Evolutionary conservation across 805 yeast species (phyloP), one percentile per base, ranked within the genome.

Genomic region (Starmerella kuoi): DNA sequence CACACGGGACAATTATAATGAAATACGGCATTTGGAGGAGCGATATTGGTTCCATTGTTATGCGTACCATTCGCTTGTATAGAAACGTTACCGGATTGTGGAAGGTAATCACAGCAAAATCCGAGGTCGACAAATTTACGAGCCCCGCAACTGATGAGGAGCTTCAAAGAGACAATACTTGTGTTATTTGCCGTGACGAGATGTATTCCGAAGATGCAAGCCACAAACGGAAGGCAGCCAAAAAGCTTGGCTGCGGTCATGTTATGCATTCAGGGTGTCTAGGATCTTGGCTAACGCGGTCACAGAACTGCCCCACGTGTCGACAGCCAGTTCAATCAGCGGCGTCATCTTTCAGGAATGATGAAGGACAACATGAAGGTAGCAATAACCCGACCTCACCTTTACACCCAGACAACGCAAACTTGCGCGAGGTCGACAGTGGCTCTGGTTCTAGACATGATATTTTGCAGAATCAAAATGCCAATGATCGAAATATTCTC

Each of bases 231-330:
- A 61, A 63, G 34, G 66, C 62, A 37, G 95, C 97, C 4, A 85
- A 84, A 59, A 79, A 72, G 55, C 66, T 91, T 37, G 69, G 66
- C 1, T 91, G 98, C 66, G 81, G 84, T 21, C 98, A 91, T 60
- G 78, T 84, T 37, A 68, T 88, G 44, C 98, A 91, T 59, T 64
- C 80, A 62, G 87, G 91, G 4, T 91, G 98, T 60, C 68, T 91
- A 48, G 81, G 84, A 55, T 79, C 81, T 51, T 91, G 98, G 98
- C 67, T 91, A 52, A 93, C 83, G 56, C 72, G 94, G 50, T 84
- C 95, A 0, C 88, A 79, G 52, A 73, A 75, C n/a, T 91, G 98
- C 64, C 98, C 98, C 1, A 75, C 87, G 41, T 91, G 98, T 59
- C 46, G 58, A 8, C 55, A 50, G 37, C 42, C 55, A 8, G 54